A percentile compares a stretch with the other conserved stretches of the same genome.
phyloP scores from a whole-genome alignment of 148 eudicot species.

The Spergularia bocconei region DNA sequence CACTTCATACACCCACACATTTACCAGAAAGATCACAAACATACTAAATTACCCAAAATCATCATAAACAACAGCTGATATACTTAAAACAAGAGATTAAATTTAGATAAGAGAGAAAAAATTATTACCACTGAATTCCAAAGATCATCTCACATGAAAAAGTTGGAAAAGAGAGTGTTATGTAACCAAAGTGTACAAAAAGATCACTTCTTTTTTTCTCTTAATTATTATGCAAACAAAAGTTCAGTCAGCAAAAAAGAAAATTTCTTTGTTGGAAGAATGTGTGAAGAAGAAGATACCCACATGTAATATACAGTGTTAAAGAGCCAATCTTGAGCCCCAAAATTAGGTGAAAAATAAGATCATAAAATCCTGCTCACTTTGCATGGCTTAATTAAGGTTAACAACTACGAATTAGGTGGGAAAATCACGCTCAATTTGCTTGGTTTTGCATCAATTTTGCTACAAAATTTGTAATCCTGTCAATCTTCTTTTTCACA shows the following conservation, averaged over 20 bases:
- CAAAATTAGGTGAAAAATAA: slow-evolving; percentile 11
- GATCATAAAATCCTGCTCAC: neutral
- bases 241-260: neutral
- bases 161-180: neutral
- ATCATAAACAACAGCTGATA: neutral
- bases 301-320: slow-evolving; percentile 4
- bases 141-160: neutral
- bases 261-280: slow-evolving; percentile 5
- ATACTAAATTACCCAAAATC: neutral
- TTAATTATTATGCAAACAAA: neutral
- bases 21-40: neutral
- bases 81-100: neutral
- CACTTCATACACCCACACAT: neutral
- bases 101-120: neutral
- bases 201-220: too few species aligned
- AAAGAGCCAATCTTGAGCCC: slow-evolving; percentile 3
- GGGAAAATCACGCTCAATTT: slow-evolving; percentile 17
- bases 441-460: slow-evolving; percentile 15
- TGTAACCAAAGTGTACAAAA: neutral
- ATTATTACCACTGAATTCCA: neutral
- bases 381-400: slow-evolving; percentile 14
- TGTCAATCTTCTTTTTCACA: neutral
- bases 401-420: slow-evolving; percentile 14
- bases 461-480: neutral
- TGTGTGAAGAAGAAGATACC: slow-evolving; percentile 5